These are phyloP conservation scores for Stachybotrys chartarum DNA, from an alignment of 2,329 filamentous ascomycete species.

Conservation along the genomic window DNA sequence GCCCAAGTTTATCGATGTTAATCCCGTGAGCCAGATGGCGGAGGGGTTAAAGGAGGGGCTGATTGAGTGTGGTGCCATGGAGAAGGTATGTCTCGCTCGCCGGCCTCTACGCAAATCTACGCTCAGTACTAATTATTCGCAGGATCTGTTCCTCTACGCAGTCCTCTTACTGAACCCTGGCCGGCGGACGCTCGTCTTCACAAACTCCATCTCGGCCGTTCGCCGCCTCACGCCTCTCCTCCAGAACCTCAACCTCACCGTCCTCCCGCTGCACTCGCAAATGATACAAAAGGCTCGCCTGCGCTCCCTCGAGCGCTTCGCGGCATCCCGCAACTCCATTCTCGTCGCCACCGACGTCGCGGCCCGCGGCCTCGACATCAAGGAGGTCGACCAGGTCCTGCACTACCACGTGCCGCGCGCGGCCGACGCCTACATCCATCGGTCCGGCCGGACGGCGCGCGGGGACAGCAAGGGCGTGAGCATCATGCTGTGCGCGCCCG, in stretches of 20 bases:
- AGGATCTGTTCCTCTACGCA: slow-evolving; percentile 90
- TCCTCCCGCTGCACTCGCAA: slow-evolving; percentile 76
- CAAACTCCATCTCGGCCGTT: slow-evolving; percentile 91
- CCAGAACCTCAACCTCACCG: slow-evolving; percentile 71
- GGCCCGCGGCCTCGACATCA: slow-evolving; percentile 88
- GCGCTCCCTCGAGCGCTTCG: slow-evolving; percentile 87
- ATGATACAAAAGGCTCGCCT: slow-evolving; percentile 95
- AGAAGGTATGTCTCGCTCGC: slow-evolving; percentile 57
- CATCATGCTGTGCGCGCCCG: slow-evolving; percentile 81
- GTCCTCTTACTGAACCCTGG: slow-evolving; percentile 76
- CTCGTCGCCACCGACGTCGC: slow-evolving; percentile 92
- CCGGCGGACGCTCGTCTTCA: slow-evolving; percentile 80
- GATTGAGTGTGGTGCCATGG: slow-evolving; percentile 84
- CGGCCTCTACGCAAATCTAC: neutral
- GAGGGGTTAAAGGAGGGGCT: slow-evolving; percentile 78
- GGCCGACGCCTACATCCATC: slow-evolving; percentile 91
- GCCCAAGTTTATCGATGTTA: slow-evolving; percentile 88
- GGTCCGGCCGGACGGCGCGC: slow-evolving; percentile 88
- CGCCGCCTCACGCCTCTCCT: slow-evolving; percentile 79
- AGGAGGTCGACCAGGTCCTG: slow-evolving; percentile 78
- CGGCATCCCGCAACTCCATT: slow-evolving; percentile 57
- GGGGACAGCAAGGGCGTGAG: slow-evolving; percentile 71
- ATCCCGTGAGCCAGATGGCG: slow-evolving; percentile 85
- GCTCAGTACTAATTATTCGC: slow-evolving; percentile 8
- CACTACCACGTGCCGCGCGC: slow-evolving; percentile 93